Percentiles rank a stretch among this genome's conserved stretches.
Conservation (phyloP, 176 grass and related monocot species). For the Pontederia crassipes region DNA sequence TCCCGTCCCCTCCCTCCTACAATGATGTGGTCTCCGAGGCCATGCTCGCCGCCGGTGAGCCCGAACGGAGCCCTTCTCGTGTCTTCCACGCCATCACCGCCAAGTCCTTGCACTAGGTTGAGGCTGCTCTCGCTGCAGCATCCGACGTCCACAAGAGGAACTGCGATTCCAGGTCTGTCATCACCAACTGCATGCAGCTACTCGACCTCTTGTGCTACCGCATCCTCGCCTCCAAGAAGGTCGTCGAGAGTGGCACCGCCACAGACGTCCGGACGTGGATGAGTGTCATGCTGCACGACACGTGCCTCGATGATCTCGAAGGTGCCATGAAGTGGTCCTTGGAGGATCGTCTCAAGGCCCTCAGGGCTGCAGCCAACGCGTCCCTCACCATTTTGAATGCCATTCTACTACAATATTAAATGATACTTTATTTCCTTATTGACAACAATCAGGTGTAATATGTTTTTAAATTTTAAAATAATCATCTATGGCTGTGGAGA, state of each 20-base stretch:
- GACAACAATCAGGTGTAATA: no score
- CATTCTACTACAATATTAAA: no score
- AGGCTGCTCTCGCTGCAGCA: constrained; percentile 12
- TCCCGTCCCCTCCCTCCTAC: constrained; percentile 37
- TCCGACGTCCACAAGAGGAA: not conserved
- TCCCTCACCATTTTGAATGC: constrained; percentile 42
- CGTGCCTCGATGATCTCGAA: constrained; percentile 30
- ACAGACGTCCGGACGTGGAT: constrained; percentile 32
- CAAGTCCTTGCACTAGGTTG: constrained; percentile 22
- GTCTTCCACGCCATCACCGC: constrained; percentile 28
- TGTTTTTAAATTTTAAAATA: no score
- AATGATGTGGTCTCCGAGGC: constrained; percentile 24
- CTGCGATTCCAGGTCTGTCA: constrained; percentile 8
- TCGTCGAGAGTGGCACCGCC: not conserved
- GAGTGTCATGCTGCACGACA: constrained; percentile 32
- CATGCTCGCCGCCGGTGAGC: not conserved
- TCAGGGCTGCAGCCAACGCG: constrained; percentile 33
- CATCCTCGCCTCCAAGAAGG: constrained; percentile 10
- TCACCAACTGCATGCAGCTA: constrained; percentile 41
- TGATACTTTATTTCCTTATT: no score
- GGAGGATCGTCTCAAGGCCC: constrained; percentile 13
- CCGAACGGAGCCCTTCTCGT: not conserved
- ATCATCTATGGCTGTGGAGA: no score
- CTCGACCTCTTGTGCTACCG: constrained; percentile 40
- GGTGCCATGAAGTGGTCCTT: constrained; percentile 2